phyloP scores from a whole-genome alignment of 2,329 filamentous ascomycete genomes.

The Hyphodiscus sp. region DNA sequence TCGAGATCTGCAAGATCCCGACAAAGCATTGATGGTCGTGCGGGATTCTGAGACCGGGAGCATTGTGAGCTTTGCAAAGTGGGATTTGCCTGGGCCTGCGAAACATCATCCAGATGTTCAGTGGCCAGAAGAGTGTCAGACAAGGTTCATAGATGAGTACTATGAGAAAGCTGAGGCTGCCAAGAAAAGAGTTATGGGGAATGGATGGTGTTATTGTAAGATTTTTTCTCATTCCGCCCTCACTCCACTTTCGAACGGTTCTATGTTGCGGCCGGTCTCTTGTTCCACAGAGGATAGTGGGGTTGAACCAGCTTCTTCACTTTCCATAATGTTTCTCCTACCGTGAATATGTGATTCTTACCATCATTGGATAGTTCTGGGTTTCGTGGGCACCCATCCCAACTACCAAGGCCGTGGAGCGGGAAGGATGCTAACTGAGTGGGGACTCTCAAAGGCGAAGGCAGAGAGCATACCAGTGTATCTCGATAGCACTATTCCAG shows the following conservation, averaged over 20 bases:
- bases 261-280: background rate
- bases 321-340: too few relatives aligned
- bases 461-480: constrained; percentile 20
- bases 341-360: background rate
- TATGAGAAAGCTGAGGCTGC: constrained; percentile 13
- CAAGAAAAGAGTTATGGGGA: constrained; percentile 19
- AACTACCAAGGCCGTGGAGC: constrained; percentile 19
- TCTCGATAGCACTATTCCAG: constrained; percentile 23
- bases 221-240: background rate
- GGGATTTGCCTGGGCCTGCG: constrained; percentile 19
- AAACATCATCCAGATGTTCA: constrained; percentile 1
- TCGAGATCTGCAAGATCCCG: constrained; percentile 4
- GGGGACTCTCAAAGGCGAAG: constrained; percentile 19
- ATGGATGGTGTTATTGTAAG: constrained; percentile 24
- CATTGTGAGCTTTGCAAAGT: constrained; percentile 26
- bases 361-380: constrained; percentile 18
- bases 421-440: constrained; percentile 20
- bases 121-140: constrained; percentile 17
- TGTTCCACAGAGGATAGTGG: too few relatives aligned
- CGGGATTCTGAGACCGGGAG: constrained; percentile 16
- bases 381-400: constrained; percentile 22
- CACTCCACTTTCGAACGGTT: background rate
- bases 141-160: constrained; percentile 18
- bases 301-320: too few relatives aligned
- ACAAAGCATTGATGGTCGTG: constrained; percentile 19